A percentile compares a stretch with the other conserved stretches of the same genome.
phyloP scores from a whole-genome alignment of 2,329 filamentous ascomycete species.

The Calonectria hawksworthii region DNA sequence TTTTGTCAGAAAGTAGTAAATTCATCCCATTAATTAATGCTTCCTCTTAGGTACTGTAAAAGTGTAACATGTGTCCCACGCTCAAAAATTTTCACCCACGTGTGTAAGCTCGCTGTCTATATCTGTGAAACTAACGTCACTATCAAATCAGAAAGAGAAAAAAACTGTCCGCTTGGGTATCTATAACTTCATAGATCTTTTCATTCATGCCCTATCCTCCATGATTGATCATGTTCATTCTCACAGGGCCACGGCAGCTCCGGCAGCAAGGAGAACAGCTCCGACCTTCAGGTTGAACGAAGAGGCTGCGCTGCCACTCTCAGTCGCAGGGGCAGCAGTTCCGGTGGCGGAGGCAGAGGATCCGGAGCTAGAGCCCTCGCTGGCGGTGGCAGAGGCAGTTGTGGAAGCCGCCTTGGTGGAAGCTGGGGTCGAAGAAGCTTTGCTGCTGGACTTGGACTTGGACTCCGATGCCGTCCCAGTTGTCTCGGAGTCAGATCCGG shows the following conservation, averaged over 20 bases:
- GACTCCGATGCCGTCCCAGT: conserved; percentile 1
- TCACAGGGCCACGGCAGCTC: conserved; percentile 9
- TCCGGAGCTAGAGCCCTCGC: background rate
- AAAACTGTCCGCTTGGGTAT: background rate
- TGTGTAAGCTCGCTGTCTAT: background rate
- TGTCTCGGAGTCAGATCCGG: background rate
- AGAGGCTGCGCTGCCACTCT: background rate
- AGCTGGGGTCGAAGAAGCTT: background rate
- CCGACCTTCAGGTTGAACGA: conserved; percentile 5
- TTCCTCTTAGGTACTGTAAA: background rate
- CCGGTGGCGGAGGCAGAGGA: background rate
- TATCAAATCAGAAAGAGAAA: background rate
- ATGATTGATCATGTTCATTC: background rate
- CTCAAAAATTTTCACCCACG: background rate
- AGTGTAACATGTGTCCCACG: background rate
- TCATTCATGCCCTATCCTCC: background rate
- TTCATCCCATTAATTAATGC: background rate
- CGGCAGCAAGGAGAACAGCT: conserved; percentile 11
- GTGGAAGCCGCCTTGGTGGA: background rate
- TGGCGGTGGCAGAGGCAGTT: background rate
- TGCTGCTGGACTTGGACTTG: background rate
- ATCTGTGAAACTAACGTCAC: background rate
- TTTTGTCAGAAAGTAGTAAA: background rate
- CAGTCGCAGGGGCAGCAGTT: background rate
- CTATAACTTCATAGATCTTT: background rate